Evolutionary conservation across 129 eudicot genomes (phyloP).

Genomic region (Artemisia annua): DNA sequence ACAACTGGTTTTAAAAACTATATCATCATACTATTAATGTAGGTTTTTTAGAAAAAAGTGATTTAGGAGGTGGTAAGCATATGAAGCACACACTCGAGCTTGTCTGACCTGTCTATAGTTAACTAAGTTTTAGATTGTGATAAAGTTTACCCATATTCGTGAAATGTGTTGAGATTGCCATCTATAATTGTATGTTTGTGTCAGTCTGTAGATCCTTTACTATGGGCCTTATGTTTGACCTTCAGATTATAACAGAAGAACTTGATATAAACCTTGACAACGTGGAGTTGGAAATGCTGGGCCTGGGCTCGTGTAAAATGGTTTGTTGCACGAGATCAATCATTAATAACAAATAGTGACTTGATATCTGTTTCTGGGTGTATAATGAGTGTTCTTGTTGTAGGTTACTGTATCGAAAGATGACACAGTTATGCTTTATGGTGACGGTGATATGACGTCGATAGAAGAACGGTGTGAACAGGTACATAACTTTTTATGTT

Average conservation of each 20-base stretch:
- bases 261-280: slow-evolving; percentile 72
- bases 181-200: not conserved
- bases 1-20: too few species aligned
- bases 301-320: slow-evolving; percentile 83
- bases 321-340: slow-evolving; percentile 28
- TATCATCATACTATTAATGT: too few species aligned
- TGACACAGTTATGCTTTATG: slow-evolving; percentile 80
- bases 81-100: too few species aligned
- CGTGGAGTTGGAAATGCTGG: slow-evolving; percentile 51
- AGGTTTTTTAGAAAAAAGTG: not conserved
- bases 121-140: not conserved
- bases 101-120: not conserved
- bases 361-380: not conserved
- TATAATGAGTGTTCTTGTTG: slow-evolving; percentile 1
- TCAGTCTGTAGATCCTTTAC: too few species aligned
- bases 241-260: slow-evolving; percentile 72
- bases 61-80: not conserved
- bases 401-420: slow-evolving; percentile 81
- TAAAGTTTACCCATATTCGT: not conserved
- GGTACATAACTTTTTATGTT: slow-evolving; percentile 33
- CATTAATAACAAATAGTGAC: not conserved
- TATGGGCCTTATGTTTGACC: slow-evolving; percentile 1
- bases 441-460: slow-evolving; percentile 79
- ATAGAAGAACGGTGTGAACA: slow-evolving; percentile 88
- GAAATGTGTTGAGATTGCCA: slow-evolving; percentile 5